Evolutionary conservation across 768 basidiomycete species (phyloP), one percentile per base, ranked within the genome.

Genomic region (Mycena galericulata): DNA sequence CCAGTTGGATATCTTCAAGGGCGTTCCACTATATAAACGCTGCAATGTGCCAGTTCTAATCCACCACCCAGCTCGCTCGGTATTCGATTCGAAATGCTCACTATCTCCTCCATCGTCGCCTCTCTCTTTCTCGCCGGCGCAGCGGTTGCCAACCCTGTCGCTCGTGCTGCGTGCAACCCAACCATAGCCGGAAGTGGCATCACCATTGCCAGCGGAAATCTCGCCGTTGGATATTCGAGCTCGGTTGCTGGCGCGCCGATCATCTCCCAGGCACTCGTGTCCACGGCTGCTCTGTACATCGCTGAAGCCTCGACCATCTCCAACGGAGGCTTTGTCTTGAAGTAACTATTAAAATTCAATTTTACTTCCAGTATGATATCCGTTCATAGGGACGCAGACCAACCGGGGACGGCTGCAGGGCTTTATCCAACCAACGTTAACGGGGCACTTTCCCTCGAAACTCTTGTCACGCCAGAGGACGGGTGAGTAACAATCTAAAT

Each of bases 141-240:
- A 2, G 53, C 58, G 29, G 17, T 46, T 2, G 62, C 58, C 27
- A 69, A 47, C 24, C 68, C 68, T 6, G 36, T 69, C 32, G 56
- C 68, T 26, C 68, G 68, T 7, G 68, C 62, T 3, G 57, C 68
- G 2, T 69, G 68, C 38, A 69, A 69, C 40, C 68, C 68, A 2
- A 24, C 24, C 17, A 41, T 69, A 24, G 62, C 50, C 8, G 62
- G 62, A 5, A 17, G 1, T 8, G 68, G 62, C 17, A 49, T 69
- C 56, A 65, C 41, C 45, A 64, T 69, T 24, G 68, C 34, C 34
- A 65, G 68, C 29, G 68, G 68, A 24, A 61, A 4, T 18, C 47
- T 69, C 10, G 63, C 60, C 27, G 4, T 69, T 15, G 68, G 68
- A 18, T 69, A 65, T 32, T 14, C 63, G 6, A 49, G 63, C 53